Evolutionary conservation across 192 early-diverging fungal genomes (phyloP).

Genomic region (Pilobolus umbonatus): DNA sequence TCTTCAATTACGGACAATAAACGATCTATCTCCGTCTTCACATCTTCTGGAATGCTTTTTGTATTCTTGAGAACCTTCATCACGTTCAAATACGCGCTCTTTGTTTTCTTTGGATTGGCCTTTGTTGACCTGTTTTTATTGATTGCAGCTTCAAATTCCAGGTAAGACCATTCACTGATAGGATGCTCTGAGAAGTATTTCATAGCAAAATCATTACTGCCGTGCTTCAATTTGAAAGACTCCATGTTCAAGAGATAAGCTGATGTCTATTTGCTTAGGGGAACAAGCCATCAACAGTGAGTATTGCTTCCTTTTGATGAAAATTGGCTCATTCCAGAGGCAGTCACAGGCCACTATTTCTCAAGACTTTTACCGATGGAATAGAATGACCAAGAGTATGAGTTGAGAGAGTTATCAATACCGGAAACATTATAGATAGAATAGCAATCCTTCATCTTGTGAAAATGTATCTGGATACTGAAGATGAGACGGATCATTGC

Average conservation of each 20-base stretch:
- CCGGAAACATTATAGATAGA: too few species aligned
- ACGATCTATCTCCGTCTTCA: conserved; percentile 8
- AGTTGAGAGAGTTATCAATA: too few species aligned
- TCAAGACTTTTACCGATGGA: too few species aligned
- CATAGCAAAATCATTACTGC: not conserved
- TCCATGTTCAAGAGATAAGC: conserved; percentile 13
- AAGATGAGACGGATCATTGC: too few species aligned
- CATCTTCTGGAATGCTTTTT: not conserved
- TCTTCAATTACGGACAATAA: not conserved
- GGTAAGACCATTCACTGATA: conserved; percentile 4
- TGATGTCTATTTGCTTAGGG: too few species aligned
- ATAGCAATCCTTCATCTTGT: too few species aligned
- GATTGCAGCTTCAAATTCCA: not conserved
- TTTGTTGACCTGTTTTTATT: conserved; percentile 4
- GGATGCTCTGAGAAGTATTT: conserved; percentile 8
- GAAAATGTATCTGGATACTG: too few species aligned
- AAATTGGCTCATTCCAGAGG: too few species aligned
- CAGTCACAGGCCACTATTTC: too few species aligned
- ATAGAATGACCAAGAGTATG: too few species aligned
- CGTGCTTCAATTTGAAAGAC: not conserved
- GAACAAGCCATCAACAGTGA: too few species aligned
- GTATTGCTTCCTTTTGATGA: too few species aligned
- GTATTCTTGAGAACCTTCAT: not conserved
- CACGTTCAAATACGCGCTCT: conserved; percentile 4
- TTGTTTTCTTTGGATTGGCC: not conserved